Percentiles rank a stretch among this genome's conserved stretches.
Conservation (phyloP, 768 basidiomycete species). For the Leccinum boreale region DNA sequence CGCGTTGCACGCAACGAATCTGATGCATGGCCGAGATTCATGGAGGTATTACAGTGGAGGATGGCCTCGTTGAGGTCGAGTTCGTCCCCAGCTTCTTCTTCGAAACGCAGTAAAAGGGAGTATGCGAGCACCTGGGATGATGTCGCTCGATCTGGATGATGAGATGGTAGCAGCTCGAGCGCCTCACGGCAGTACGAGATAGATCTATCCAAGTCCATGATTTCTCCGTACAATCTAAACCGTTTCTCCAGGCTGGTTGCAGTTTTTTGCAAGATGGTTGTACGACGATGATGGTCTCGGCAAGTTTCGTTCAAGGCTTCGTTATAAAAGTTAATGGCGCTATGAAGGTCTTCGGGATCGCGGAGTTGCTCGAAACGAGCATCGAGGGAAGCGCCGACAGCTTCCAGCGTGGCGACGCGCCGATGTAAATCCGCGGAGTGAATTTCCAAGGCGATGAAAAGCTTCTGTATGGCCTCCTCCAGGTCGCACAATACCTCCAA, state of each 20-base stretch:
- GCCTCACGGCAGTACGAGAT: slow-evolving; percentile 23
- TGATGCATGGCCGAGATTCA: slow-evolving; percentile 1
- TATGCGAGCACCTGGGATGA: slow-evolving; percentile 18
- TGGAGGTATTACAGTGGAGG: slow-evolving; percentile 14
- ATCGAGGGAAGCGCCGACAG: slow-evolving; percentile 23
- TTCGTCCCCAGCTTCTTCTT: slow-evolving; percentile 23
- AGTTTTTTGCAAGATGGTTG: slow-evolving; percentile 13
- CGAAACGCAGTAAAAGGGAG: slow-evolving; percentile 24
- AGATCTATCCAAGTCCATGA: slow-evolving; percentile 25
- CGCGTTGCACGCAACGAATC: slow-evolving; percentile 15
- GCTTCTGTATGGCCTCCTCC: slow-evolving; percentile 27
- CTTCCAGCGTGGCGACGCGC: slow-evolving; percentile 18
- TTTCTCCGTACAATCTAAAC: slow-evolving; percentile 15
- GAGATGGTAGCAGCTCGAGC: slow-evolving; percentile 18
- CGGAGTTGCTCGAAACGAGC: slow-evolving; percentile 23
- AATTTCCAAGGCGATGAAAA: slow-evolving; percentile 19
- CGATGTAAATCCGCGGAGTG: slow-evolving; percentile 10
- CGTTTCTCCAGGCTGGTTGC: slow-evolving; percentile 15
- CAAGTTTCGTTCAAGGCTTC: slow-evolving; percentile 24
- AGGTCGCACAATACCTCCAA: slow-evolving; percentile 15
- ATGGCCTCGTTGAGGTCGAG: slow-evolving; percentile 27
- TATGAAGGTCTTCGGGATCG: slow-evolving; percentile 24
- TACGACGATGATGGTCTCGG: slow-evolving; percentile 13
- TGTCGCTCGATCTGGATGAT: slow-evolving; percentile 14
- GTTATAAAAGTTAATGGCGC: slow-evolving; percentile 23